These are phyloP conservation scores for Suhomyces bokatorum DNA, from an alignment of 1,139 yeast genomes.

Conservation along the genomic window DNA sequence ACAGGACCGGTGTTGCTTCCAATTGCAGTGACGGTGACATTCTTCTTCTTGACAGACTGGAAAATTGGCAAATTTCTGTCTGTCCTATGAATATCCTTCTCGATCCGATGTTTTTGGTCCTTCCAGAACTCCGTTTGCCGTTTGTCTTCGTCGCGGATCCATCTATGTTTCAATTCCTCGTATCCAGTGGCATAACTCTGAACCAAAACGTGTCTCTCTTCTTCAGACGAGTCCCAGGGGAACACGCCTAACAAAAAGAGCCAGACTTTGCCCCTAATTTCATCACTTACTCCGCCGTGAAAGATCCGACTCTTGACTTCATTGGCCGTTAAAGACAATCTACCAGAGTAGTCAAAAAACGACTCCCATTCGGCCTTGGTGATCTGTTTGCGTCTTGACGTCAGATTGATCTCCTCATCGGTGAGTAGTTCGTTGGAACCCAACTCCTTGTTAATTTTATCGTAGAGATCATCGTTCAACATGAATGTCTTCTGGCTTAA, in stretches of 20 bases:
- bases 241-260: conserved; percentile 75
- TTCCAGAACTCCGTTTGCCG: conserved; percentile 72
- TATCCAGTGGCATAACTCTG: conserved; percentile 65
- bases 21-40: conserved; percentile 10
- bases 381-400: conserved; percentile 67
- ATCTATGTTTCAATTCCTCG: conserved; percentile 60
- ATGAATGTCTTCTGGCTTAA: conserved; percentile 60
- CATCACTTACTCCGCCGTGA: conserved; percentile 78
- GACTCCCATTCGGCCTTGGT: conserved; percentile 78
- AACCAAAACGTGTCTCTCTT: conserved; percentile 62
- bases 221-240: conserved; percentile 82
- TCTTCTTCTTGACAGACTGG: conserved; percentile 42
- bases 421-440: conserved; percentile 62
- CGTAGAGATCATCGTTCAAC: conserved; percentile 60
- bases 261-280: conserved; percentile 78
- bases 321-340: conserved; percentile 65
- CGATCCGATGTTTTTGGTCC: conserved; percentile 86
- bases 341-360: conserved; percentile 77
- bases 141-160: conserved; percentile 64
- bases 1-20: conserved; percentile 5
- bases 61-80: conserved; percentile 76
- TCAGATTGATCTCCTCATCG: conserved; percentile 57
- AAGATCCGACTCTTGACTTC: conserved; percentile 83
- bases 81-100: conserved; percentile 90
- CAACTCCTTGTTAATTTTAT: conserved; percentile 64